These are phyloP conservation scores for Tolypocladium amazonense DNA, from an alignment of 2,329 filamentous ascomycete species.

Conservation along the genomic window DNA sequence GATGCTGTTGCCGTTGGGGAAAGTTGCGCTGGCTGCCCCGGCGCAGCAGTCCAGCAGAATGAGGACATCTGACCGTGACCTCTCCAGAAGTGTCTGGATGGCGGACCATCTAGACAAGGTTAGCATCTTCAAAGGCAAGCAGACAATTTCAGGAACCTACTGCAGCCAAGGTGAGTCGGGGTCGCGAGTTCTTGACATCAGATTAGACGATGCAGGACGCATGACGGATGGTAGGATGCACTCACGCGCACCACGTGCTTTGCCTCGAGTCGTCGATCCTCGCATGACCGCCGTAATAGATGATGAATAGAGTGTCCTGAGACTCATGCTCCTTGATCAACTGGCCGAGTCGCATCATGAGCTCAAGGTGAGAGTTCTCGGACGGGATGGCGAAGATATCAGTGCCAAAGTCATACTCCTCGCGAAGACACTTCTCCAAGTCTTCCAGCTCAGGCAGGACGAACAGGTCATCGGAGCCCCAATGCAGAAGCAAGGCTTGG, in stretches of 20 bases:
- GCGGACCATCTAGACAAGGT: constrained; percentile 39
- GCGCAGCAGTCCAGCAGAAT: constrained; percentile 51
- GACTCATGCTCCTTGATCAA: constrained; percentile 47
- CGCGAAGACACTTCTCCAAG: constrained; percentile 40
- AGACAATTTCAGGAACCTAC: constrained; percentile 19
- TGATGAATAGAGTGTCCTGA: constrained; percentile 42
- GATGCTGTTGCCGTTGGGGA: constrained; percentile 46
- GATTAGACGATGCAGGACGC: constrained; percentile 2
- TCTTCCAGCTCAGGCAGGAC: constrained; percentile 48
- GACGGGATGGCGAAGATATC: constrained; percentile 48
- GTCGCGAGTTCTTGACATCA: constrained; percentile 30
- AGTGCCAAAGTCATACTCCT: constrained; percentile 46
- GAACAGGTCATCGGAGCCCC: constrained; percentile 47
- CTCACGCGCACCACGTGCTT: constrained; percentile 50
- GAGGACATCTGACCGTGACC: constrained; percentile 45
- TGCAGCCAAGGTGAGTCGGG: constrained; percentile 44
- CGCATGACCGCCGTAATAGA: constrained; percentile 51
- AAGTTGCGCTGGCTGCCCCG: constrained; percentile 48
- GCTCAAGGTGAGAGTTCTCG: constrained; percentile 45
- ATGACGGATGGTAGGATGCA: constrained; percentile 7
- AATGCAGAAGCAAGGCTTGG: constrained; percentile 43
- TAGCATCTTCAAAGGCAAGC: constrained; percentile 1
- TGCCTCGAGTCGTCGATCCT: constrained; percentile 49
- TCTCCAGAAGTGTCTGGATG: constrained; percentile 47
- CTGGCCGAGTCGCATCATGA: constrained; percentile 45